These are phyloP conservation scores for Sordaria brevicollis DNA, from an alignment of 495 filamentous ascomycete genomes.

Conservation along the genomic window DNA sequence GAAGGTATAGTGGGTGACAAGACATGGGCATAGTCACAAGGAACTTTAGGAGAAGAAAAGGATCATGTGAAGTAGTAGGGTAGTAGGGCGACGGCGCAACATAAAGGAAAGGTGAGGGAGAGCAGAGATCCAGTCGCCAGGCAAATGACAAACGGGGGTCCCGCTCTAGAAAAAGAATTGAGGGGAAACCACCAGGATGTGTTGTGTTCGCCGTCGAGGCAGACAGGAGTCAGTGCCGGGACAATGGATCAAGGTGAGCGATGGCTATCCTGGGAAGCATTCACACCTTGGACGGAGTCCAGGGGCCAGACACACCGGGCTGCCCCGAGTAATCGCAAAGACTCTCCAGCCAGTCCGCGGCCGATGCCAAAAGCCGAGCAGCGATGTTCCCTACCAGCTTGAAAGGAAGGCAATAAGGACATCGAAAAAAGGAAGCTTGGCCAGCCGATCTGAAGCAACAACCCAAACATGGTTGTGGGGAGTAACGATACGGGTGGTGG, in stretches of 20 bases:
- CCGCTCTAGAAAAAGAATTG: neutral
- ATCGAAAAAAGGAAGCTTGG: neutral
- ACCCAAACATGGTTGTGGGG: neutral
- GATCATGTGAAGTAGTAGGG: neutral
- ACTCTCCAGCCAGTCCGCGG: conserved; percentile 1
- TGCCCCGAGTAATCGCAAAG: conserved; percentile 1
- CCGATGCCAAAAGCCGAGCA: neutral
- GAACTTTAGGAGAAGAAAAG: neutral
- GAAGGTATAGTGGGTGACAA: neutral
- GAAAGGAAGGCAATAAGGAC: conserved; percentile 4
- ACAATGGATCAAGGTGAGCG: conserved; percentile 5
- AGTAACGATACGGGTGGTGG: neutral
- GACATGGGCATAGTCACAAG: neutral
- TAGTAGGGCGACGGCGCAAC: neutral
- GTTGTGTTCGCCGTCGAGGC: conserved; percentile 14
- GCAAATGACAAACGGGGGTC: neutral
- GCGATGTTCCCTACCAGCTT: conserved; percentile 6
- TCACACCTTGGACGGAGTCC: conserved; percentile 5
- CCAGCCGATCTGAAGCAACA: neutral
- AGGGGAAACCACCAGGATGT: conserved; percentile 2
- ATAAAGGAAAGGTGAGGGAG: neutral
- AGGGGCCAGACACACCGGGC: conserved; percentile 8
- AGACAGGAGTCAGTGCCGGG: conserved; percentile 6
- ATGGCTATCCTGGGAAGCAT: conserved; percentile 7
- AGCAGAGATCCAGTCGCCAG: neutral